Evolutionary conservation across 345 rosid genomes (phyloP), one percentile per base, ranked within the genome.

Genomic region (Laguncularia racemosa): DNA sequence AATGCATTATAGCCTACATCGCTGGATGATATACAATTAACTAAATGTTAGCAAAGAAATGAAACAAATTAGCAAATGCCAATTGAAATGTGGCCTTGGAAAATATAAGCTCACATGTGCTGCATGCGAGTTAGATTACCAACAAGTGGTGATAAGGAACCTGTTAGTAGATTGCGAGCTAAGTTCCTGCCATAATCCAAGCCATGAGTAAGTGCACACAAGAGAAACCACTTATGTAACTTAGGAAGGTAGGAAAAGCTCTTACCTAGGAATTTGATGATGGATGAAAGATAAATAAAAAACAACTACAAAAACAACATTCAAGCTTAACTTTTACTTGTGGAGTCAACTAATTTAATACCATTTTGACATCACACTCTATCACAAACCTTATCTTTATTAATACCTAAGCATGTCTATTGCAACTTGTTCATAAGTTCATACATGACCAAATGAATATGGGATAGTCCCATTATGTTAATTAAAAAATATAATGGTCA

Each of bases 51-150:
- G 62, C 8, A 53, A 50, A 49, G 23, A 15, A 57, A 40, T 59
- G n/a, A 28, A 53, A 19, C 33, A 19, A 3, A 17, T 14, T 33
- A 33, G 1, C 40, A n/a, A 14, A 55, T 18, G 20, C 28, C 16
- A 4, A 28, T 6, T 40, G 23, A 56, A 14, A 12, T 33, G 21
- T 50, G 49, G 51, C 12, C 45, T 28, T 48, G 50, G 20, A 28
- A 18, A 6, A 48, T 16, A 65, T 2, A 52, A 61, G 57, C 79
- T 56, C 80, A 84, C 95, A 90, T 70, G 62, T 70, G 78, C 66
- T 75, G 89, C 89, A 83, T 68, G 55, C 66, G 61, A 52, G 74
- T 80, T 20, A 83, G 63, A 61, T 78, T 80, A 50, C 73, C 71
- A 50, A 83, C 66, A 18, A 80, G 67, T 59, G 85, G 26, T 48